Evolutionary conservation across 257 asterid species (phyloP).

Genomic region (Solanum etuberosum): DNA sequence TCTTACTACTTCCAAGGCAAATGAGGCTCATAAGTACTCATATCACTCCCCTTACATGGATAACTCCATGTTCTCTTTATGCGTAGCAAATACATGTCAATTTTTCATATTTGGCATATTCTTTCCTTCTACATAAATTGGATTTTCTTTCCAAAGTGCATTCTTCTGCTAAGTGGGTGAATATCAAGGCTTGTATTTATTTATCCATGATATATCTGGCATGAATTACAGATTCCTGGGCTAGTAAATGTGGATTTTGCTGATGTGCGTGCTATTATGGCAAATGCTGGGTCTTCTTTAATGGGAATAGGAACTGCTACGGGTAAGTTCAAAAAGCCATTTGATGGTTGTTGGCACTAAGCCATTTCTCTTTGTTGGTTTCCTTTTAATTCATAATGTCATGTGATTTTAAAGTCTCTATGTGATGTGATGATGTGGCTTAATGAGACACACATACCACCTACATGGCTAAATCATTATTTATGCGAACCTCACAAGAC

Average conservation of each 20-base stretch:
- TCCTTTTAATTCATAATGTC: background rate
- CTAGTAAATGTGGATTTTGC: constrained; percentile 96
- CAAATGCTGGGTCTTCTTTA: constrained; percentile 85
- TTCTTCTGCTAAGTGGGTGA: background rate
- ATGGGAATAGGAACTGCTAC: constrained; percentile 98
- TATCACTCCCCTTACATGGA: background rate
- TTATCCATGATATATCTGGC: constrained; percentile 2
- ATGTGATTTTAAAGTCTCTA: background rate
- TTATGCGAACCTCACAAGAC: background rate
- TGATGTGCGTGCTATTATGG: constrained; percentile 96
- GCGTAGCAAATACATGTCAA: background rate
- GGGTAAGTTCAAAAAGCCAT: constrained; percentile 34
- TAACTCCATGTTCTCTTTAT: background rate
- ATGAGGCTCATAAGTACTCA: background rate
- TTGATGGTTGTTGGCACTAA: background rate
- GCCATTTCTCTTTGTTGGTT: background rate
- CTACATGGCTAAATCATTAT: background rate
- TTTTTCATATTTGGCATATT: background rate
- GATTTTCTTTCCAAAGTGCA: background rate
- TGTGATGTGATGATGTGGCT: background rate
- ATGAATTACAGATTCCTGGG: constrained; percentile 76
- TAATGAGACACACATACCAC: background rate
- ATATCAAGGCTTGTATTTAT: background rate
- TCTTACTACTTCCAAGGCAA: background rate
- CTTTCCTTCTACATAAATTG: background rate